Conservation (phyloP, 2,329 filamentous ascomycete species). For the Phialocephala sp. region DNA sequence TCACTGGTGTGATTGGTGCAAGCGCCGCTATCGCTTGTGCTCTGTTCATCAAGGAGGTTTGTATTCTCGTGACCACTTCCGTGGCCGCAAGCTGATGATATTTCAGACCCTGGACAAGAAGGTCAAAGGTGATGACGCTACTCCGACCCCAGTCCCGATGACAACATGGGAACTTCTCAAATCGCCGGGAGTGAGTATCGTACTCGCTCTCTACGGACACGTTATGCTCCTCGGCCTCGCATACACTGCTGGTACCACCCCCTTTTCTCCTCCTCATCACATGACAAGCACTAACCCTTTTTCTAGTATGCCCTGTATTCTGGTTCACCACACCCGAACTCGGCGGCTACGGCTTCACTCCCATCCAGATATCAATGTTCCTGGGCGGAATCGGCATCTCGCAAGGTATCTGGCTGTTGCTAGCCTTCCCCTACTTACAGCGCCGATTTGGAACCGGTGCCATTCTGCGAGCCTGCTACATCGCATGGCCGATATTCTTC, state of each 20-base stretch:
- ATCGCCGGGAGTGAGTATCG: constrained; percentile 67
- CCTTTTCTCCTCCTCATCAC: background rate
- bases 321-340: constrained; percentile 66
- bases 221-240: constrained; percentile 72
- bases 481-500: constrained; percentile 70
- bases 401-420: constrained; percentile 74
- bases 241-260: constrained; percentile 62
- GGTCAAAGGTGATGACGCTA: constrained; percentile 34
- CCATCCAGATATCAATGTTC: constrained; percentile 68
- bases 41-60: constrained; percentile 64
- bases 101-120: constrained; percentile 51
- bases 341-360: constrained; percentile 69
- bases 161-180: constrained; percentile 61
- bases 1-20: constrained; percentile 58
- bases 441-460: constrained; percentile 68
- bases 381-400: constrained; percentile 67
- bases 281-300: background rate
- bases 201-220: constrained; percentile 69
- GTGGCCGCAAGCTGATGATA: constrained; percentile 7
- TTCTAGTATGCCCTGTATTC: constrained; percentile 64
- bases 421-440: constrained; percentile 73
- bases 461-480: constrained; percentile 63
- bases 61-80: background rate
- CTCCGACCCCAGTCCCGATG: constrained; percentile 38
- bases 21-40: constrained; percentile 56